Evolutionary conservation across 192 early-diverging fungal species (phyloP), one percentile per base, ranked within the genome.

Genomic region (Coemansia umbellata): DNA sequence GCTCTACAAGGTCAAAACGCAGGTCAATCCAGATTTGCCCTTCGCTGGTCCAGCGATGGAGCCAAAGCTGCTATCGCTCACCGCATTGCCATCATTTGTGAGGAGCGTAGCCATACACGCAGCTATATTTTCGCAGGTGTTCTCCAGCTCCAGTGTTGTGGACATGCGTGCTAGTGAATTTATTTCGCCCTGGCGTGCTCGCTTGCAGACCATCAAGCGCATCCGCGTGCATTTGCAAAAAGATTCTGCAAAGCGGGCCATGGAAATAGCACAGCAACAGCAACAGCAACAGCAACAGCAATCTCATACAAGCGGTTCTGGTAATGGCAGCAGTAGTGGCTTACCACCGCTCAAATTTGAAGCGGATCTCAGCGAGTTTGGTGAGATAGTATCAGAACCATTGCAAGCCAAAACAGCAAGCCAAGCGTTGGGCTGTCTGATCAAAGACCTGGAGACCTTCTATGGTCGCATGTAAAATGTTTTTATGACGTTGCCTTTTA

Each of bases 171-270:
- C 74, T 4, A 53, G 52, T 9, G 86, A 88, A 53, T 93, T 90
- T 68, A 82, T 88, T n/a, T 90, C 90, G 21, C 93, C 93, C 54
- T 92, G 90, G 83, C 77, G 83, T 32, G 90, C 91, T 47, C 81
- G 96, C n/a, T 58, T 99, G 59, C 81, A 87, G 37, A 91, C 93
- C 54, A 94, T 99, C 69, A 94, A 91, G 66, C 80, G 87, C 32
- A 80, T 96, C 15, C 73, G 73, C 19, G 14, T 36, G 2, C 31
- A 53, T 9, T 53, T 58, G 19, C 56, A 69, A 18, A 50, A 36
- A 22, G 66, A 76, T 10, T 30, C 37, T 5, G 55, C 45, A 32
- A 63, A 47, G 40, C 51, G 40, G 30, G 10, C 26, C 36, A 18
- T 31, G 22, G 30, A 27, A 11, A 23, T 23, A 43, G 6, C 21